Percentiles rank a stretch among this genome's conserved stretches.
Conservation (phyloP, 2,329 filamentous ascomycete species). For the Aspergillus texensis region DNA sequence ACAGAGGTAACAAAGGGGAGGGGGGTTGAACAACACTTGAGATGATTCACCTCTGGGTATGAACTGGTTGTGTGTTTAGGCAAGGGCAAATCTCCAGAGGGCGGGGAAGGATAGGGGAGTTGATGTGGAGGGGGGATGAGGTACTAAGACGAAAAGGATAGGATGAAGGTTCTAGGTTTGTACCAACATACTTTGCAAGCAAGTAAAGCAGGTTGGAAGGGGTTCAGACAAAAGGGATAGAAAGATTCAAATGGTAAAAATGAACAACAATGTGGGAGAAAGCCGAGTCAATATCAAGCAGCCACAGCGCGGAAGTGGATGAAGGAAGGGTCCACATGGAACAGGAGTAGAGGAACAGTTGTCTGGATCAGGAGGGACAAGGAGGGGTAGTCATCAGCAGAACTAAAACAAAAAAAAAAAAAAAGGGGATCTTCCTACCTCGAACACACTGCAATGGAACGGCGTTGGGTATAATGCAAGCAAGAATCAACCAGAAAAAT, state of each 20-base stretch:
- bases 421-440: constrained; percentile 10
- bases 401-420: background rate
- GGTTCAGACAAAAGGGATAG: background rate
- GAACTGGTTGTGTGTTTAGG: background rate
- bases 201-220: background rate
- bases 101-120: background rate
- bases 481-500: background rate
- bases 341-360: constrained; percentile 12
- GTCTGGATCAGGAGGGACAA: constrained; percentile 17
- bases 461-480: constrained; percentile 5
- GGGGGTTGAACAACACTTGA: background rate
- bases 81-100: background rate
- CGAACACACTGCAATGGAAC: background rate
- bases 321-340: constrained; percentile 14
- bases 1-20: constrained; percentile 8
- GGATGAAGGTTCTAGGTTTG: background rate
- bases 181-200: background rate
- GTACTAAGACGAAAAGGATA: background rate
- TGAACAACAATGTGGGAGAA: constrained; percentile 4
- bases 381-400: constrained; percentile 15
- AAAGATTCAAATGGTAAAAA: constrained; percentile 5
- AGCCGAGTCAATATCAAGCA: constrained; percentile 16
- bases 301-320: constrained; percentile 7
- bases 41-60: constrained; percentile 2
- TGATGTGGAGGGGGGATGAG: background rate